These are phyloP conservation scores for Torulaspora indica DNA, from an alignment of 805 yeast species.

Conservation along the genomic window DNA sequence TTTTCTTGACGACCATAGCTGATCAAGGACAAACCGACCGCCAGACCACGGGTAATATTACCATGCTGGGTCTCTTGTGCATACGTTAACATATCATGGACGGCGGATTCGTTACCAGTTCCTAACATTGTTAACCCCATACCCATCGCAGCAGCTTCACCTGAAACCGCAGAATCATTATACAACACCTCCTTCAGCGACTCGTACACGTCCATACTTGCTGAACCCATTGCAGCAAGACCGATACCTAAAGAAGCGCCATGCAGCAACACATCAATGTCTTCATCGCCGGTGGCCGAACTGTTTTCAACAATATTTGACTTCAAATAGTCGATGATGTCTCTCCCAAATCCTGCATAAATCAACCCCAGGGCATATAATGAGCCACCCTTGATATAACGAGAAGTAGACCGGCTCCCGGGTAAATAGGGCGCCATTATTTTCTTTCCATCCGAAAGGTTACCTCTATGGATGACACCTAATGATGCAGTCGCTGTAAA, in stretches of 20 bases:
- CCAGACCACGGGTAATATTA: conserved; percentile 87
- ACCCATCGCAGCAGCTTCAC: conserved; percentile 93
- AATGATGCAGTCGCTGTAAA: conserved; percentile 96
- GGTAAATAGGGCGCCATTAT: conserved; percentile 89
- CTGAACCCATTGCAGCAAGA: conserved; percentile 93
- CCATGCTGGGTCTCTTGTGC: conserved; percentile 96
- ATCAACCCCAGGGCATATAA: conserved; percentile 88
- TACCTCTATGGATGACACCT: conserved; percentile 95
- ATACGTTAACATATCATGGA: conserved; percentile 77
- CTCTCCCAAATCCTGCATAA: conserved; percentile 94
- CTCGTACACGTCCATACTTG: conserved; percentile 68
- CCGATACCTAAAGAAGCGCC: conserved; percentile 96
- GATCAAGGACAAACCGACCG: conserved; percentile 81
- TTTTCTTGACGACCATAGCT: conserved; percentile 80
- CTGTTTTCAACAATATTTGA: conserved; percentile 62
- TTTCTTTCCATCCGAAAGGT: conserved; percentile 81
- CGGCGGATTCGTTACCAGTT: conserved; percentile 64
- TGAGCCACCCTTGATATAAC: conserved; percentile 94
- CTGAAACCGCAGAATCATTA: conserved; percentile 88
- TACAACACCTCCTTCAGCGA: conserved; percentile 78
- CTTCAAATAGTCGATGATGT: conserved; percentile 73
- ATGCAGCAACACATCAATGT: conserved; percentile 78
- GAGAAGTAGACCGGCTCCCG: conserved; percentile 59
- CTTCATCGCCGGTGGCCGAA: conserved; percentile 55
- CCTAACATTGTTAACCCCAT: conserved; percentile 97